phyloP scores from a whole-genome alignment of 371 early-diverging fungal genomes.

The Paraphysoderma sedebokerense region DNA sequence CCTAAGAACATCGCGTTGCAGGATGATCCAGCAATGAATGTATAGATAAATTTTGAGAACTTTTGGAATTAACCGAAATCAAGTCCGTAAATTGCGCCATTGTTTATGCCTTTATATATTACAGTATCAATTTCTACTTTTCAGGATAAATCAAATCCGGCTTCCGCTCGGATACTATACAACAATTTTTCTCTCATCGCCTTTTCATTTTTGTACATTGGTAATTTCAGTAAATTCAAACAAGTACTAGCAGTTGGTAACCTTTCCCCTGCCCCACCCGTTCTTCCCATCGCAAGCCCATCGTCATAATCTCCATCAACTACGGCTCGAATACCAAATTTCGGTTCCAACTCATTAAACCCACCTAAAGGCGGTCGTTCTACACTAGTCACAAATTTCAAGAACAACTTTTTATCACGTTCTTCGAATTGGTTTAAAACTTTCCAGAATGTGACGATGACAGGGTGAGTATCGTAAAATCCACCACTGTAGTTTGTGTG shows the following conservation, averaged over 20 bases:
- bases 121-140: background rate
- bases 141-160: background rate
- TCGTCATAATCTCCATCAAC: conserved; percentile 13
- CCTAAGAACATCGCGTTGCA: too few species aligned
- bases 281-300: background rate
- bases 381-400: conserved; percentile 85
- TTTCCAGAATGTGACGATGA: conserved; percentile 54
- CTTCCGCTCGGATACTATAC: background rate
- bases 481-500: conserved; percentile 20
- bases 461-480: conserved; percentile 19
- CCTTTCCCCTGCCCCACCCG: background rate
- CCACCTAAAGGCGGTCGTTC: conserved; percentile 81
- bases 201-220: conserved; percentile 42
- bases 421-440: conserved; percentile 44
- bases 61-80: too few species aligned
- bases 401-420: conserved; percentile 44
- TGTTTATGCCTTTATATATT: too few species aligned
- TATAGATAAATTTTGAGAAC: too few species aligned
- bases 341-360: conserved; percentile 52
- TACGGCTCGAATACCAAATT: conserved; percentile 40
- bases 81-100: too few species aligned
- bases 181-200: conserved; percentile 19
- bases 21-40: too few species aligned
- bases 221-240: conserved; percentile 84
- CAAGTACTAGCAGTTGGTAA: conserved; percentile 49